Percentiles rank a stretch among this genome's conserved stretches.
phyloP scores from a whole-genome alignment of 805 yeast genomes.

The Kodamaea hsintzibuensis region DNA sequence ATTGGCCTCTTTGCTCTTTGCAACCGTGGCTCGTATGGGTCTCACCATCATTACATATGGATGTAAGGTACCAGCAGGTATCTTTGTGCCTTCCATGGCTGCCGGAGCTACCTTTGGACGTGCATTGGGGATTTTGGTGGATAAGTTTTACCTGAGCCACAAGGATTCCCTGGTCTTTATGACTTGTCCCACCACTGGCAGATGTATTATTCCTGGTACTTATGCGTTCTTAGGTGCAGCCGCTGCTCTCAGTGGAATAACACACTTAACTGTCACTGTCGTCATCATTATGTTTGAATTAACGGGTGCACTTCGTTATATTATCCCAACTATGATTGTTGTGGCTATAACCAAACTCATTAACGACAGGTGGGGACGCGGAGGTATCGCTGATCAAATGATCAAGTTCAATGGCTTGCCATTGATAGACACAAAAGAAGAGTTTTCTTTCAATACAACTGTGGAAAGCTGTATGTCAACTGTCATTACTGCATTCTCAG shows the following conservation, averaged over 20 bases:
- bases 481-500: constrained; percentile 38
- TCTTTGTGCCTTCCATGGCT: constrained; percentile 95
- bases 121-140: constrained; percentile 74
- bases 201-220: constrained; percentile 87
- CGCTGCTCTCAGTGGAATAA: constrained; percentile 91
- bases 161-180: constrained; percentile 36
- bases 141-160: constrained; percentile 35
- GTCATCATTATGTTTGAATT: constrained; percentile 82
- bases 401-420: constrained; percentile 88
- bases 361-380: constrained; percentile 71
- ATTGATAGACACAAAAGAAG: constrained; percentile 69
- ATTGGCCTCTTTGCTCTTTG: constrained; percentile 58
- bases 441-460: constrained; percentile 48
- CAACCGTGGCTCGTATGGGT: constrained; percentile 68
- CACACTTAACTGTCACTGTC: constrained; percentile 88
- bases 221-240: constrained; percentile 97
- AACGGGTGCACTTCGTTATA: constrained; percentile 91
- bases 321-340: constrained; percentile 94
- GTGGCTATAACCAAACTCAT: constrained; percentile 84
- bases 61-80: constrained; percentile 95
- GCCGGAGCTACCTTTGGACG: constrained; percentile 95
- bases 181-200: constrained; percentile 30
- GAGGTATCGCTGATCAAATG: constrained; percentile 96
- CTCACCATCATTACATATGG: constrained; percentile 88
- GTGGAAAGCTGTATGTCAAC: constrained; percentile 66